Percentiles rank a stretch among this genome's conserved stretches.
phyloP scores from a whole-genome alignment of 2,329 filamentous ascomycete species.

The Cordyceps javanica region DNA sequence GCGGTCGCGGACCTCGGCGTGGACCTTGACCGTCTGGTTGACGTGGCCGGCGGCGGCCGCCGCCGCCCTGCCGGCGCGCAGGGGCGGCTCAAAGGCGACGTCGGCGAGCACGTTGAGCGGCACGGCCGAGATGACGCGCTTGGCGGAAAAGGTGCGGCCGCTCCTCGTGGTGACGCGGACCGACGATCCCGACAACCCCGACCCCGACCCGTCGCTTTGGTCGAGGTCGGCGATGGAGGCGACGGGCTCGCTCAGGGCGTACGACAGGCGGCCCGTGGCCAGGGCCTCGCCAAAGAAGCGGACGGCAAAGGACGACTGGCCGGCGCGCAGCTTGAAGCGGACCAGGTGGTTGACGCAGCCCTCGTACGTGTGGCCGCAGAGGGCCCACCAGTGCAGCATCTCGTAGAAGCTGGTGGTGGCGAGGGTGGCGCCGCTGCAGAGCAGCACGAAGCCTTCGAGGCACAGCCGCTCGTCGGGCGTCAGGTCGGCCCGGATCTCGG shows the following conservation, averaged over 20 bases:
- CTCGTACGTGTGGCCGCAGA: constrained; percentile 34
- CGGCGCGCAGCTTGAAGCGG: constrained; percentile 35
- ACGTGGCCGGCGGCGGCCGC: constrained; percentile 35
- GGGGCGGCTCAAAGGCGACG: constrained; percentile 34
- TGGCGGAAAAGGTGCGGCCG: constrained; percentile 23
- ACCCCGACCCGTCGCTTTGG: too few species aligned
- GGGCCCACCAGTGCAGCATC: constrained; percentile 43
- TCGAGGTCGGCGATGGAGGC: constrained; percentile 23
- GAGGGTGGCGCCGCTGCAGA: constrained; percentile 36
- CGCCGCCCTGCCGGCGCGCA: constrained; percentile 27
- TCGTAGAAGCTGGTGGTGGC: constrained; percentile 40
- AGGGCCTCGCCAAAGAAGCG: constrained; percentile 39
- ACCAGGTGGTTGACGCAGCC: constrained; percentile 33
- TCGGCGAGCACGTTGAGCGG: constrained; percentile 38
- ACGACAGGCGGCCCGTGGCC: constrained; percentile 30
- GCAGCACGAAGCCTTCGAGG: constrained; percentile 35
- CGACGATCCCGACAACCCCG: too few species aligned
- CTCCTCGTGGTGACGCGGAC: constrained; percentile 28
- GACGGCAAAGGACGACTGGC: constrained; percentile 40
- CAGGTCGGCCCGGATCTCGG: constrained; percentile 31
- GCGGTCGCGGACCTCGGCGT: constrained; percentile 35
- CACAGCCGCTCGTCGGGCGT: constrained; percentile 33
- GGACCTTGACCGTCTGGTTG: constrained; percentile 40
- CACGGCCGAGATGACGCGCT: constrained; percentile 34
- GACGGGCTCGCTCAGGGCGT: constrained; percentile 35